phyloP scores from a whole-genome alignment of 139 green algal species.

The Tetradesmus obliquus region DNA sequence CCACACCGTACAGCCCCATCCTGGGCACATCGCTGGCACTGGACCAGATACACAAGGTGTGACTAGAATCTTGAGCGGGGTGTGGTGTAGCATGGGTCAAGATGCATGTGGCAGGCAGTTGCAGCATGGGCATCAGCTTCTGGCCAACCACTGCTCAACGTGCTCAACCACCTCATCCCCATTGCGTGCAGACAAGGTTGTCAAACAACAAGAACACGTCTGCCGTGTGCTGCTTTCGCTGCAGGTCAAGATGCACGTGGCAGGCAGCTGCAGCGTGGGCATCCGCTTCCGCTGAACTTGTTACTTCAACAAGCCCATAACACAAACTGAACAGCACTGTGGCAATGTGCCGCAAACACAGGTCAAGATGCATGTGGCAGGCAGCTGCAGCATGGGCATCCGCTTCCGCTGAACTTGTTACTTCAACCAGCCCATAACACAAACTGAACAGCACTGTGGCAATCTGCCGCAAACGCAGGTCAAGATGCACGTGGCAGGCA shows the following conservation, averaged over 20 bases:
- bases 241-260: neutral
- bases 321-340: neutral
- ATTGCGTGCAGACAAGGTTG: too few relatives aligned
- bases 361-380: conserved; percentile 23
- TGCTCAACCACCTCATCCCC: too few relatives aligned
- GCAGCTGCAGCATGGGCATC: conserved; percentile 8
- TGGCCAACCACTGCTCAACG: too few relatives aligned
- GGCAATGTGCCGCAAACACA: neutral
- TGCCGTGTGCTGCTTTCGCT: neutral
- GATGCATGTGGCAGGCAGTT: neutral
- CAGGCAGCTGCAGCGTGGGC: neutral
- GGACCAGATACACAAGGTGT: neutral
- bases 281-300: neutral
- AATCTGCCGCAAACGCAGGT: conserved; percentile 19
- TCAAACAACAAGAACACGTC: neutral
- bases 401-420: too few relatives aligned
- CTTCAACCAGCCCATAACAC: neutral
- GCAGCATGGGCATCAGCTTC: neutral
- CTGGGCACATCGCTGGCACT: neutral
- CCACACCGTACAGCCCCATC: neutral
- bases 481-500: conserved; percentile 1
- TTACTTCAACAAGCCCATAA: neutral
- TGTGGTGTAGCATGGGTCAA: neutral
- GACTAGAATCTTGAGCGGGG: too few relatives aligned
- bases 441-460: neutral